These are phyloP conservation scores for Candida khao-thaluensis DNA, from an alignment of 805 yeast species.

Conservation along the genomic window DNA sequence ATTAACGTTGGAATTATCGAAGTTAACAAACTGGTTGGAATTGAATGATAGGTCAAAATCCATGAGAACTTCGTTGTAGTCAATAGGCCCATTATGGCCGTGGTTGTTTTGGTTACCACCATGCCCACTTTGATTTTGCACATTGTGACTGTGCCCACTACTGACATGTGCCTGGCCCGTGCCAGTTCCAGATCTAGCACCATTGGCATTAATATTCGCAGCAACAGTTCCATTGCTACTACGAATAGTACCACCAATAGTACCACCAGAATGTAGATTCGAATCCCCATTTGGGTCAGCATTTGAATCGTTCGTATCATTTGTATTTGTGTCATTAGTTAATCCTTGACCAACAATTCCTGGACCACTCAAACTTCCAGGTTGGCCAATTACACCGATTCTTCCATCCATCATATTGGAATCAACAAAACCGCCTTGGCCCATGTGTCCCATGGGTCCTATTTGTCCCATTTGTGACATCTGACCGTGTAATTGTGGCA, in stretches of 20 bases:
- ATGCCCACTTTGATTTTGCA: background rate
- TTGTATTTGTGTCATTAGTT: no score
- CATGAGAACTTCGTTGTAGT: conserved; percentile 4
- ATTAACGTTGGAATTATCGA: conserved; percentile 10
- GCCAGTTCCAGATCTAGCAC: no score
- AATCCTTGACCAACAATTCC: background rate
- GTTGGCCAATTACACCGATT: background rate
- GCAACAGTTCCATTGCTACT: background rate
- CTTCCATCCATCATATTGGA: background rate
- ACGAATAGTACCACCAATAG: background rate
- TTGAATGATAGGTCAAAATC: conserved; percentile 15
- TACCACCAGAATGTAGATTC: background rate
- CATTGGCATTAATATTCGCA: no score
- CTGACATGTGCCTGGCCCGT: no score
- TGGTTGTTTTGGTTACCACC: no score
- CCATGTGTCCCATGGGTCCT: background rate
- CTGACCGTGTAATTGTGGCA: background rate
- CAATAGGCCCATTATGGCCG: no score
- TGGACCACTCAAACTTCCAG: background rate
- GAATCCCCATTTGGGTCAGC: background rate
- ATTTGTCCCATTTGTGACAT: background rate
- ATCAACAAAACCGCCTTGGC: background rate
- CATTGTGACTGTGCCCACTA: background rate
- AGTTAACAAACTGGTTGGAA: conserved; percentile 13
- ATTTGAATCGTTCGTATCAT: background rate